phyloP scores from a whole-genome alignment of 2,329 filamentous ascomycete genomes.

The Aspergillus neoniger region DNA sequence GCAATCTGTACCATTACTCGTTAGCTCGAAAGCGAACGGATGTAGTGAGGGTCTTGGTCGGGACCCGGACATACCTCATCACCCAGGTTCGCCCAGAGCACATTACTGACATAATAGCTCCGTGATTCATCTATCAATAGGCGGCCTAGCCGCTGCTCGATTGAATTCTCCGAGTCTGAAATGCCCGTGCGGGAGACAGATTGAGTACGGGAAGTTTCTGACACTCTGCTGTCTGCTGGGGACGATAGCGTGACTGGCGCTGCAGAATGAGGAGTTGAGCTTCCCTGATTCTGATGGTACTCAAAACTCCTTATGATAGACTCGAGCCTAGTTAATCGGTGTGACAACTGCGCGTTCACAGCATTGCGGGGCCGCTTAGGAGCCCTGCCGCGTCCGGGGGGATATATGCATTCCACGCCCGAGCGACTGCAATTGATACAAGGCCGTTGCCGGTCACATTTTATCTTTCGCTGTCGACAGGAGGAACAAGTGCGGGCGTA shows the following conservation, averaged over 20 bases:
- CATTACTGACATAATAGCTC: constrained; percentile 64
- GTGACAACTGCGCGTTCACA: constrained; percentile 42
- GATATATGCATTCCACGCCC: constrained; percentile 37
- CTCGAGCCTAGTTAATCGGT: constrained; percentile 57
- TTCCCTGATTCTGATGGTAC: constrained; percentile 22
- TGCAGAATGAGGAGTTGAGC: not conserved
- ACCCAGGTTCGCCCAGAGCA: constrained; percentile 62
- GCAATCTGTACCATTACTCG: constrained; percentile 48
- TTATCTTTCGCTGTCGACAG: constrained; percentile 45
- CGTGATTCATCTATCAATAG: constrained; percentile 61
- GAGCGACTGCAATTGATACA: constrained; percentile 49
- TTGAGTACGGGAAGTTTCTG: not conserved
- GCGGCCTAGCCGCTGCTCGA: constrained; percentile 52
- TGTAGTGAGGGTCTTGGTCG: not conserved
- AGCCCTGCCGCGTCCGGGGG: constrained; percentile 26
- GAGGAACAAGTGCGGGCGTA: constrained; percentile 29
- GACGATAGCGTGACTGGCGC: constrained; percentile 27
- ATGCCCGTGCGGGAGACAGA: not conserved
- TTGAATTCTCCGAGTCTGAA: not conserved
- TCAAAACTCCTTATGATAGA: constrained; percentile 59
- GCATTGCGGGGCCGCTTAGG: constrained; percentile 18
- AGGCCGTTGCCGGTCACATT: constrained; percentile 45
- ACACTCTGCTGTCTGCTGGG: not conserved
- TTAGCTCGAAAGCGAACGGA: not conserved
- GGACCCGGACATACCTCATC: constrained; percentile 49